These are phyloP conservation scores for Scheffersomyces stambukii DNA, from an alignment of 1,139 yeast species.

Conservation along the genomic window DNA sequence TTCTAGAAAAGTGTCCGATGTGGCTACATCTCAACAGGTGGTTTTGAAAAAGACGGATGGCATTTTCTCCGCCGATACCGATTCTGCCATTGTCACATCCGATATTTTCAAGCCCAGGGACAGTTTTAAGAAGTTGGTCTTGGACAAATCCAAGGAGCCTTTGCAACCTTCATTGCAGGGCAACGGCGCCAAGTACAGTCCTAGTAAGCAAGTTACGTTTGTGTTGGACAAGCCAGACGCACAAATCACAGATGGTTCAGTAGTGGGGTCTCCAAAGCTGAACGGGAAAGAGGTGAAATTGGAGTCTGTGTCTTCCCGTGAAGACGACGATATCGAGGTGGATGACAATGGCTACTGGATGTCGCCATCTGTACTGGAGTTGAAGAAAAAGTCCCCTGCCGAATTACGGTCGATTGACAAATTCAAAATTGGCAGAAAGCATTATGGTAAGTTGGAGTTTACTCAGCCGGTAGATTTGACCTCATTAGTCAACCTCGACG, in stretches of 20 bases:
- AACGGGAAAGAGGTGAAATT: slow-evolving; percentile 6
- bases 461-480: slow-evolving; percentile 80
- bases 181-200: too few species aligned
- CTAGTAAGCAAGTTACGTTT: slow-evolving; percentile 41
- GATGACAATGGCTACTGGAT: slow-evolving; percentile 79
- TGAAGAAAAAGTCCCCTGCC: slow-evolving; percentile 54
- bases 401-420: slow-evolving; percentile 62
- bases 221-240: slow-evolving; percentile 14
- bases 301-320: slow-evolving; percentile 1
- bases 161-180: background rate
- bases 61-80: slow-evolving; percentile 40
- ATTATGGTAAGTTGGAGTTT: slow-evolving; percentile 75
- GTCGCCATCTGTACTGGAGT: slow-evolving; percentile 65
- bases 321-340: slow-evolving; percentile 15
- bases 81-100: slow-evolving; percentile 65
- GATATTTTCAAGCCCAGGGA: slow-evolving; percentile 67
- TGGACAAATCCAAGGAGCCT: slow-evolving; percentile 48
- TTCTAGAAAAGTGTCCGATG: slow-evolving; percentile 10
- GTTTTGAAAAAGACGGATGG: slow-evolving; percentile 11
- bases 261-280: slow-evolving; percentile 11
- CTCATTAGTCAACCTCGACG: slow-evolving; percentile 51
- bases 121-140: slow-evolving; percentile 53
- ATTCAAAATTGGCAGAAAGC: slow-evolving; percentile 76
- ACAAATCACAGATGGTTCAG: slow-evolving; percentile 5
- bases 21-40: slow-evolving; percentile 15